A percentile compares a stretch with the other conserved stretches of the same genome.
These are phyloP conservation scores for Mucor irregularis DNA, from an alignment of 371 early-diverging fungal species.

Conservation along the genomic window DNA sequence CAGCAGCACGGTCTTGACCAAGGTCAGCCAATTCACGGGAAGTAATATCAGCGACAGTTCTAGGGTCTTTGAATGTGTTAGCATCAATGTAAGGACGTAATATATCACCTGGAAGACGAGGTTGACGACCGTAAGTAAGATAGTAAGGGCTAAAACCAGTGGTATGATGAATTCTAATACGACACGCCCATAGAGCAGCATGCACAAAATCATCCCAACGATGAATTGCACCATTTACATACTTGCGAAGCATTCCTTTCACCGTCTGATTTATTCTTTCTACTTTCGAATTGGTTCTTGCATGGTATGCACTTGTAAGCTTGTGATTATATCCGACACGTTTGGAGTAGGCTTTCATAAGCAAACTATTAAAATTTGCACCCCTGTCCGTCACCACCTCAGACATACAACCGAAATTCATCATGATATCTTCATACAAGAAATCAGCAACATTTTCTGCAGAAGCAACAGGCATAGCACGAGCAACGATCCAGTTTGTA, in stretches of 20 bases:
- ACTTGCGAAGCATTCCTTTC: constrained; percentile 17
- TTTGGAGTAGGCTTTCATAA: constrained; percentile 3
- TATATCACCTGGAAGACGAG: constrained; percentile 12
- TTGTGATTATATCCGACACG: background rate
- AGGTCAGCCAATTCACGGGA: constrained; percentile 1
- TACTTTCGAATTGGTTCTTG: constrained; percentile 20
- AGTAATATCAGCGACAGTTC: constrained; percentile 2
- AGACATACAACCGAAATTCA: constrained; percentile 27
- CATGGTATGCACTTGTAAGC: constrained; percentile 24
- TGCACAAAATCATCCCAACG: constrained; percentile 20
- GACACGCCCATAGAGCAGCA: constrained; percentile 11
- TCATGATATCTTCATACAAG: constrained; percentile 27
- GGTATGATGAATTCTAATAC: constrained; percentile 5
- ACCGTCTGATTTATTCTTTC: constrained; percentile 14
- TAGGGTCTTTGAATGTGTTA: constrained; percentile 12
- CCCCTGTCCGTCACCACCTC: constrained; percentile 43
- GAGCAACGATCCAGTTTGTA: constrained; percentile 43
- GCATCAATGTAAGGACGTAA: constrained; percentile 24
- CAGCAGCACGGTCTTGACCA: constrained; percentile 12
- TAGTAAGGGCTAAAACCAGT: constrained; percentile 18
- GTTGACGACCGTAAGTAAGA: constrained; percentile 22
- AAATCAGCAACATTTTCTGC: constrained; percentile 34
- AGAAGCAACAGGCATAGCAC: constrained; percentile 29
- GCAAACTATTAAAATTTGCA: constrained; percentile 26
- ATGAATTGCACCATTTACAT: constrained; percentile 6